phyloP scores from a whole-genome alignment of 2,329 filamentous ascomycete species.

The Zasmidium citrigriseum region DNA sequence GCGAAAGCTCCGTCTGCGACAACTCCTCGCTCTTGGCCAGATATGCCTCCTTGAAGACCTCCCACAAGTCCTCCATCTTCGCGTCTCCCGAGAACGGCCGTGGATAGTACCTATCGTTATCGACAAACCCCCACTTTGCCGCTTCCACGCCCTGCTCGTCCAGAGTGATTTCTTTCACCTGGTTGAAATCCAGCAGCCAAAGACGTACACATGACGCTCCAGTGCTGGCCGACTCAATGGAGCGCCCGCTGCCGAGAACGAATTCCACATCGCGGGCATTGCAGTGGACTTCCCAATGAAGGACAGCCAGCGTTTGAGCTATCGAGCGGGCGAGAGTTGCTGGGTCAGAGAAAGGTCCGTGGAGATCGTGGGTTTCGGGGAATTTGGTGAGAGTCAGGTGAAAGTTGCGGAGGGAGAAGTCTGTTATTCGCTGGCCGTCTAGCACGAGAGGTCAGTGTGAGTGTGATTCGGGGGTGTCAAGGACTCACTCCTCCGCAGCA shows the following conservation, averaged over 20 bases:
- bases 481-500: conserved; percentile 27
- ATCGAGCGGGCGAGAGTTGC: conserved; percentile 46
- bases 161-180: conserved; percentile 56
- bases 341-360: conserved; percentile 41
- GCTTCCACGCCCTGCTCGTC: conserved; percentile 43
- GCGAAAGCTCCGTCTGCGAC: conserved; percentile 7
- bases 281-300: conserved; percentile 52
- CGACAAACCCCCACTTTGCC: conserved; percentile 47
- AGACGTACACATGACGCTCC: conserved; percentile 5
- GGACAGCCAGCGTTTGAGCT: conserved; percentile 52
- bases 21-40: conserved; percentile 8
- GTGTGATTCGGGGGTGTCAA: neutral
- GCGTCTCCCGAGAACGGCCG: conserved; percentile 33
- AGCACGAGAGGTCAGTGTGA: neutral
- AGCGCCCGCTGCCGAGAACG: conserved; percentile 43
- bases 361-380: conserved; percentile 54
- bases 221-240: neutral
- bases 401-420: conserved; percentile 47
- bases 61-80: conserved; percentile 14
- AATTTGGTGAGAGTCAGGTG: conserved; percentile 33
- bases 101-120: conserved; percentile 54
- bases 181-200: conserved; percentile 58
- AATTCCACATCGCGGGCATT: conserved; percentile 60
- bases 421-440: neutral
- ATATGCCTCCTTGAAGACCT: conserved; percentile 10